A percentile compares a stretch with the other conserved stretches of the same genome.
Evolutionary conservation across 2,329 filamentous ascomycete species (phyloP).

Genomic region (Paraphaeosphaeria sporulosa): DNA sequence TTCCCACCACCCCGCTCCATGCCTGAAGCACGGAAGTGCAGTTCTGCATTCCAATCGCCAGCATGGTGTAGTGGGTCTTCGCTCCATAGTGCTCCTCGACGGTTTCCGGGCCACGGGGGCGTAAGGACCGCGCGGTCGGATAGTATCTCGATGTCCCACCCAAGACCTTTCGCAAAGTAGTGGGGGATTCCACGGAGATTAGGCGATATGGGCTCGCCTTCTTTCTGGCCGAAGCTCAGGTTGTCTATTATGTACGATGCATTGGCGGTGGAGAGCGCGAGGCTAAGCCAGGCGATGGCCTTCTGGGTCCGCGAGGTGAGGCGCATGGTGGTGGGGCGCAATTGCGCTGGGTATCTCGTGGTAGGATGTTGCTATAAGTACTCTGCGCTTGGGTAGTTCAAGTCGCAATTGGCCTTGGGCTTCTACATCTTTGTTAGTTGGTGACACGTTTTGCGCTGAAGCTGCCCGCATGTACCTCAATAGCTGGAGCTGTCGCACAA

Average conservation of each 20-base stretch:
- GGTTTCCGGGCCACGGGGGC: conserved; percentile 84
- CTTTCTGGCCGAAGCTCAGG: conserved; percentile 78
- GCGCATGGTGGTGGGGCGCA: conserved; percentile 38
- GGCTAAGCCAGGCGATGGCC: conserved; percentile 50
- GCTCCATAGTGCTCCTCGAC: conserved; percentile 83
- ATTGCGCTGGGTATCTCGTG: conserved; percentile 12
- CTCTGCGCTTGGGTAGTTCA: background rate
- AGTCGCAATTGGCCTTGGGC: background rate
- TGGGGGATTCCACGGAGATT: conserved; percentile 63
- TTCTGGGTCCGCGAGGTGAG: conserved; percentile 49
- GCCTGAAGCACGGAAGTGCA: conserved; percentile 88
- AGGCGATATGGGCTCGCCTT: conserved; percentile 70
- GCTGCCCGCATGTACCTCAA: conserved; percentile 22
- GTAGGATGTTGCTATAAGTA: conserved; percentile 1
- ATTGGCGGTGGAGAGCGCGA: conserved; percentile 60
- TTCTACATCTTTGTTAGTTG: conserved; percentile 4
- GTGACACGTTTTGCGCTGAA: conserved; percentile 1
- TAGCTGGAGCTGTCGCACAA: conserved; percentile 27
- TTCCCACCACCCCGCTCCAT: conserved; percentile 87
- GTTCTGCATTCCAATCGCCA: conserved; percentile 79
- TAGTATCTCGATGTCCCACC: conserved; percentile 67
- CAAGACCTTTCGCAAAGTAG: conserved; percentile 63
- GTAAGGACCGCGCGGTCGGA: conserved; percentile 94
- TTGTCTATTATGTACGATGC: conserved; percentile 74
- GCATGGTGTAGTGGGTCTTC: conserved; percentile 66